These are phyloP conservation scores for Cytospora schulzeri DNA, from an alignment of 2,329 filamentous ascomycete genomes.

Conservation along the genomic window DNA sequence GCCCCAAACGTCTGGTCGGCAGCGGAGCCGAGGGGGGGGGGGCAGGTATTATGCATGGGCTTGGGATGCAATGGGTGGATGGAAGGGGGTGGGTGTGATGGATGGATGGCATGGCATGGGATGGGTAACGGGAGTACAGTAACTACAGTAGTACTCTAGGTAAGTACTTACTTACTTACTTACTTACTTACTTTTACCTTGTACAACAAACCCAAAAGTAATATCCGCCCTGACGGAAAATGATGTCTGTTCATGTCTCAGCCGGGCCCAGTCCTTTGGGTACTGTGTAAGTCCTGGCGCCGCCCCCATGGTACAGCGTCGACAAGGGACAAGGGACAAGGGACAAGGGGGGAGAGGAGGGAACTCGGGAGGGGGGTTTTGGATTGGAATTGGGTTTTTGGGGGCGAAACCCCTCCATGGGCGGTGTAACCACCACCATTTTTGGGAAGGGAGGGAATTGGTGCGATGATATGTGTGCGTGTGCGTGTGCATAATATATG, in stretches of 20 bases:
- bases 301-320: constrained; percentile 21
- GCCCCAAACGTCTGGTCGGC: too few species aligned
- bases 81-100: background rate
- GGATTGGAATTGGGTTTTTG: background rate
- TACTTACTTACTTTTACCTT: too few species aligned
- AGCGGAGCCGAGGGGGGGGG: background rate
- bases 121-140: background rate
- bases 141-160: background rate
- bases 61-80: background rate
- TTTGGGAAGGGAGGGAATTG: background rate
- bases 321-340: constrained; percentile 21
- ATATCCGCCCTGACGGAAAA: background rate
- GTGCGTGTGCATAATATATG: background rate
- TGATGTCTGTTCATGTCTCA: constrained; percentile 23
- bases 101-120: background rate
- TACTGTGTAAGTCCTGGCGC: constrained; percentile 18
- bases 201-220: constrained; percentile 1
- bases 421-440: constrained; percentile 12
- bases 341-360: background rate
- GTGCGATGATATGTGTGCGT: background rate
- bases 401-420: background rate
- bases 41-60: background rate
- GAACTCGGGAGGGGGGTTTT: background rate
- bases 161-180: background rate
- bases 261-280: constrained; percentile 27